Base-by-base conservation (phyloP, 805 yeast species). In the Wickerhamomyces canadensis region DNA sequence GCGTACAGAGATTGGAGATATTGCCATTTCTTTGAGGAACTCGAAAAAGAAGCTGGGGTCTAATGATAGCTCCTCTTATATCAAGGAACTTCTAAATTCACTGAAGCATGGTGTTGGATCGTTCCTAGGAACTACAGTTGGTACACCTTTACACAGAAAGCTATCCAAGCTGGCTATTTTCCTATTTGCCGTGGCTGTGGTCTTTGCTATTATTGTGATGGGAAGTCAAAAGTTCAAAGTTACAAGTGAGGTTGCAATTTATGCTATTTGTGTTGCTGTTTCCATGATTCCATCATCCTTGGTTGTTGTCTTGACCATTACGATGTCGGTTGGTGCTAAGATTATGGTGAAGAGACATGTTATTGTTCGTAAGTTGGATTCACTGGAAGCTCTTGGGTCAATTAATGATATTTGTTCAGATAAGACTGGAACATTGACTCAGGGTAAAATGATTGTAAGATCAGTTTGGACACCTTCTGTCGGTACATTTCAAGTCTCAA, bases 131-230 rank as follows among this genome's bases (percentile, higher is more conserved):
- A 74, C 80, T 22, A 74, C 73, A 26, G 76, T 70, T 13, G 95
- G 95, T 25, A 87, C 96, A 3, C 95, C 96, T 2, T 68, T 86
- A 45, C 89, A 82, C 45, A 70, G 84, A 44, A 77, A 76, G 49
- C 68, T 87, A 37, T 77, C 95, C 1, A 77, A 81, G 69, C 67
- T 87, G 37, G 95, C 96, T 4, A 74, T 85, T 35, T 57, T 73
- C 30, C 66, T 87, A 33, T 85, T 86, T 47, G 68, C 69, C 49
- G 64, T 86, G 33, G 95, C 96, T 5, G 93, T 86, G n/a, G 48
- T 87, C 1, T 80, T 85, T 54, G 95, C 95, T 2, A 78, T 87
- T 40, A 76, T 87, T 15, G 94, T 84, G 4, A 82, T 86, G 94
- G 94, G 80, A 2, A 76, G 93, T 9, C 94, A 86, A 60, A 72